Evolutionary conservation across 805 yeast genomes (phyloP).

Genomic region (Tetrapisispora iriomotensis): DNA sequence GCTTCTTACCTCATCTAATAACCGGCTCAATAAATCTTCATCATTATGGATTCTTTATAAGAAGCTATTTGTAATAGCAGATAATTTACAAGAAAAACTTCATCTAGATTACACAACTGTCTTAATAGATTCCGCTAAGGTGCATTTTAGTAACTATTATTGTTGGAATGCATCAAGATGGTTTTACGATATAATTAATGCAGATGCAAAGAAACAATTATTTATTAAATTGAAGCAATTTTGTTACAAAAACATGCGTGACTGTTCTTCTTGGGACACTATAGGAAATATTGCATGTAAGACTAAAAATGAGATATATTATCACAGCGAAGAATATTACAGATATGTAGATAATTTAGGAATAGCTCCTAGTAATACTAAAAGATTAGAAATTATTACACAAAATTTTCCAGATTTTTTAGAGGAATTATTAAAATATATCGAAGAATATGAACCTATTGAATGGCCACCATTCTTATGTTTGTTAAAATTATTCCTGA

Average conservation of each 20-base stretch:
- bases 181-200: slow-evolving; percentile 19
- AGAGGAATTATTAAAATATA: slow-evolving; percentile 6
- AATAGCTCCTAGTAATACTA: not conserved
- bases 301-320: not conserved
- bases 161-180: slow-evolving; percentile 33
- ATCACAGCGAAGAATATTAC: not conserved
- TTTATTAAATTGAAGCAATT: slow-evolving; percentile 13
- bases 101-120: slow-evolving; percentile 10
- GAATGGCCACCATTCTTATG: slow-evolving; percentile 24
- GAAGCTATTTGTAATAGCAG: slow-evolving; percentile 17
- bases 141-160: slow-evolving; percentile 32
- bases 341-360: not conserved
- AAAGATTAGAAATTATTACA: not conserved
- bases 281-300: not conserved
- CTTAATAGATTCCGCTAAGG: slow-evolving; percentile 21
- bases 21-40: slow-evolving; percentile 32
- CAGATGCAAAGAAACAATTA: slow-evolving; percentile 7
- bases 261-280: slow-evolving; percentile 30
- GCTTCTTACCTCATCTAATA: slow-evolving; percentile 27
- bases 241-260: slow-evolving; percentile 21
- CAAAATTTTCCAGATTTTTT: slow-evolving; percentile 1
- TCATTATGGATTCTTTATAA: slow-evolving; percentile 31
- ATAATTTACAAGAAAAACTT: not conserved
- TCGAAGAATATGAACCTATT: slow-evolving; percentile 11
- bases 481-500: slow-evolving; percentile 7